Base-by-base conservation (phyloP, 371 early-diverging fungal genomes). In the Capillidium rhysosporum region DNA sequence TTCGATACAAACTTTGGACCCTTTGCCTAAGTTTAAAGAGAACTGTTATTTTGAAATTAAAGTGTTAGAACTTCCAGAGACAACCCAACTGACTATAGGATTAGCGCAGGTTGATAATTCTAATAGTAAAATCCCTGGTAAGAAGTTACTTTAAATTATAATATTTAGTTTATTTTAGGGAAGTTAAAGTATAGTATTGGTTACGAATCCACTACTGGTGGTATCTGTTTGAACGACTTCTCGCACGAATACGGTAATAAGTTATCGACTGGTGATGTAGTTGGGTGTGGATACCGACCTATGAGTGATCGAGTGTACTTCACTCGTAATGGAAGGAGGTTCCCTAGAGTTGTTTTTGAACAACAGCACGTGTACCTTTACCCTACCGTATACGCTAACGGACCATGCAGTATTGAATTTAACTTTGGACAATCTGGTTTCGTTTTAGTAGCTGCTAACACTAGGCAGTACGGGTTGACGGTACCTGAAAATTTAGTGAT, bases 381-480 rank as follows among this genome's bases (percentile, higher is more conserved):
- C 52, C 67, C 67, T 1, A 63, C 67, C 5, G 63, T 67, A 10
- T 64, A 63, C 14, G 63, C 65, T 0, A 60, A 61, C 1, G 67
- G 65, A 0, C 67, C 67, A 0, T 64, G 65, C 55, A 57, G 56
- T 9, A 48, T 67, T 20, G 62, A 62, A 46, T 62, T 65, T 44
- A 67, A 67, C 40, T 40, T 67, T 41, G 67, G 67, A 0, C 67
- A 67, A 16, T 64, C 68, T 30, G 74, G 72, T 10, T 77, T 77
- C 57, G 74, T 70, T 4, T 72, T 83, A 65, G 76, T 83, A 0
- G 82, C 82, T 60, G 85, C 85, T 9, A 84, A 84, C 60, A 82
- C 83, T 23, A 83, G 83, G 57, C 78, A 79, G 49, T 84, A 84
- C 82, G 85, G 85, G 0, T 62, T 84, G 18, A 82, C 82, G 0